Conservation (phyloP, 2,329 filamentous ascomycete genomes). For the Aspergillus sojae region DNA sequence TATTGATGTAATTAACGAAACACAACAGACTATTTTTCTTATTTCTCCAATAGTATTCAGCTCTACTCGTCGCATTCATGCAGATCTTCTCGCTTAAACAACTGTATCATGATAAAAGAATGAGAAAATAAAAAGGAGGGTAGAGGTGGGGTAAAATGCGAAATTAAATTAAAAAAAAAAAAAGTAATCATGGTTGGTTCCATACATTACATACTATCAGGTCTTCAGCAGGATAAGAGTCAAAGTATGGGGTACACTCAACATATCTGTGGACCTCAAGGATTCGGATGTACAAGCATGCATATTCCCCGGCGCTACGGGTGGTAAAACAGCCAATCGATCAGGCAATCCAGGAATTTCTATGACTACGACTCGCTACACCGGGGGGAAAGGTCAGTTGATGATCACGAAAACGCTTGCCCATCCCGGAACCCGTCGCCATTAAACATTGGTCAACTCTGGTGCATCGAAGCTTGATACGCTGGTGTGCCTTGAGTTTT, state of each 20-base stretch:
- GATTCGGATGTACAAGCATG: slow-evolving; percentile 13
- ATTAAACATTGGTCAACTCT: slow-evolving; percentile 10
- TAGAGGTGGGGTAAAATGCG: neutral
- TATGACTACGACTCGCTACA: slow-evolving; percentile 11
- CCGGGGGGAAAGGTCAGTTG: slow-evolving; percentile 13
- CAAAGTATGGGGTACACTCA: slow-evolving; percentile 6
- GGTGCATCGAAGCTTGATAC: slow-evolving; percentile 1
- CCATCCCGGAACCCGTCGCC: neutral
- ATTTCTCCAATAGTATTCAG: neutral
- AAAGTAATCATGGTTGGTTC: neutral
- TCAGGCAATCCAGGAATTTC: slow-evolving; percentile 13
- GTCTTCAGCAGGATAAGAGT: neutral
- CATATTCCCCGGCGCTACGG: slow-evolving; percentile 13
- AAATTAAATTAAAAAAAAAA: neutral
- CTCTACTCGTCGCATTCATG: neutral
- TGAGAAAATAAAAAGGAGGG: neutral
- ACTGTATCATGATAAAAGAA: neutral
- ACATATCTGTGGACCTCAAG: slow-evolving; percentile 1
- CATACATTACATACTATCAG: neutral
- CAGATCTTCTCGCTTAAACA: neutral
- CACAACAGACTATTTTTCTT: neutral
- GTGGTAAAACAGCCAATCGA: slow-evolving; percentile 17
- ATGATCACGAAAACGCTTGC: slow-evolving; percentile 7
- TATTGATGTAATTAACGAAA: neutral
- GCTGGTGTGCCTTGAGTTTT: slow-evolving; percentile 1